Evolutionary conservation across 768 basidiomycete genomes (phyloP).

Genomic region (Pleurotus sapidus): DNA sequence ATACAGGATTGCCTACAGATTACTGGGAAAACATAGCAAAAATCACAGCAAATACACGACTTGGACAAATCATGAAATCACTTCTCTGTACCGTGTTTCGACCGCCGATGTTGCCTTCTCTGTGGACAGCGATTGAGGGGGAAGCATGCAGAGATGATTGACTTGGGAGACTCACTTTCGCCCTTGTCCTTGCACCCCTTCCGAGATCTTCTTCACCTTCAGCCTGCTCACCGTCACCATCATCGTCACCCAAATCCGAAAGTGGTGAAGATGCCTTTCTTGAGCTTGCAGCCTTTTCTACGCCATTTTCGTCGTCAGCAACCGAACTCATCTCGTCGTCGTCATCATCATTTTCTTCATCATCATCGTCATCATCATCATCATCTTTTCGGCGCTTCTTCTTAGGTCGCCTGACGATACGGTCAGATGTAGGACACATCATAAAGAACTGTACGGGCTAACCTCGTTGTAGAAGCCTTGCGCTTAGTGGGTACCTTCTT

Average conservation of each 20-base stretch:
- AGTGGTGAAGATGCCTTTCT: conserved; percentile 10
- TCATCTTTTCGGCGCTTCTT: conserved; percentile 31
- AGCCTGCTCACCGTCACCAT: conserved; percentile 21
- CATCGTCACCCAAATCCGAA: conserved; percentile 21
- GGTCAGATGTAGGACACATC: conserved; percentile 3
- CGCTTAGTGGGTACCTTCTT: conserved; percentile 53
- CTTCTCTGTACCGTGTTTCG: conserved; percentile 2
- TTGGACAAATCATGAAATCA: background rate
- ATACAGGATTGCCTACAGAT: no score
- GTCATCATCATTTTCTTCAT: conserved; percentile 39
- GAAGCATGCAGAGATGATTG: background rate
- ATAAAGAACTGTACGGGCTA: conserved; percentile 32
- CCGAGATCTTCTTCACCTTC: conserved; percentile 31
- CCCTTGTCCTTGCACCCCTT: conserved; percentile 34
- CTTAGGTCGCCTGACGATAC: conserved; percentile 29
- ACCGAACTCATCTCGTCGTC: conserved; percentile 20
- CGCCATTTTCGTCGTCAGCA: conserved; percentile 25
- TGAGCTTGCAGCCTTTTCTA: background rate
- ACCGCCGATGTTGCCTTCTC: background rate
- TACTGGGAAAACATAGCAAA: background rate
- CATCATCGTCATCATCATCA: conserved; percentile 28
- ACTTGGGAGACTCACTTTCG: conserved; percentile 28
- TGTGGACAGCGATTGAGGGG: background rate
- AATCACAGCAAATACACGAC: background rate
- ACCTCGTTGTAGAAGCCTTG: conserved; percentile 41